Base-by-base conservation (phyloP, 257 asterid species). In the Rehmannia glutinosa region DNA sequence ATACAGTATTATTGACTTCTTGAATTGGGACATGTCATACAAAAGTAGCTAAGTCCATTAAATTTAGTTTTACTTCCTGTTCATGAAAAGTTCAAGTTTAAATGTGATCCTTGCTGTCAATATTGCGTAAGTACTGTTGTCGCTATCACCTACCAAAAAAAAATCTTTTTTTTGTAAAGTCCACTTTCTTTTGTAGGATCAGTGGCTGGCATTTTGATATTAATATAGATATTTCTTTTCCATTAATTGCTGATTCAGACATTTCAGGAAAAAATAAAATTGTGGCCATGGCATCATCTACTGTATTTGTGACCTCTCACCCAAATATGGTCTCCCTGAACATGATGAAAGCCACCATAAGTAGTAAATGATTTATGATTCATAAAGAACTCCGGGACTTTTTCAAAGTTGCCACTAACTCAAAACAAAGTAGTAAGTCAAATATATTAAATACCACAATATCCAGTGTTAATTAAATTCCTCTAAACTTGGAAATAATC, bases 41-140 rank as follows among this genome's bases (percentile, higher is more conserved):
- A 39, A 3, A 41, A 50, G n/a, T n/a, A 62, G 13, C 68, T 19
- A 6, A 27, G 28, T 61, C 64, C 64, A 70, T 55, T 70, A 23
- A 12, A 49, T 24, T 32, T 5, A 32, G 41, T 47, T 45, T n/a
- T 47, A 1, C 19, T 8, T 42, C 19, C 65, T 32, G 36, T 64
- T 36, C 47, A 24, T n/a, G 9, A 63, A n/a, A n/a, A 33, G 46
- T 71, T 71, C 21, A 19, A 39, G 0, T 25, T 47, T 16, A 20
- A 8, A 24, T n/a, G 5, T 43, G 56, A 30, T 35, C 53, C 16
- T 21, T 63, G 23, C 42, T 25, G 53, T 42, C 20, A 50, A 17
- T 25, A n/a, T 55, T 43, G 19, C 27, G 33, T 36, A 21, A 19
- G 20, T 42, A 20, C 11, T 41, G 64, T 1, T 15, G 53, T 52